Evolutionary conservation across 2,329 filamentous ascomycete genomes (phyloP).

Genomic region (Aspergillus sp.): DNA sequence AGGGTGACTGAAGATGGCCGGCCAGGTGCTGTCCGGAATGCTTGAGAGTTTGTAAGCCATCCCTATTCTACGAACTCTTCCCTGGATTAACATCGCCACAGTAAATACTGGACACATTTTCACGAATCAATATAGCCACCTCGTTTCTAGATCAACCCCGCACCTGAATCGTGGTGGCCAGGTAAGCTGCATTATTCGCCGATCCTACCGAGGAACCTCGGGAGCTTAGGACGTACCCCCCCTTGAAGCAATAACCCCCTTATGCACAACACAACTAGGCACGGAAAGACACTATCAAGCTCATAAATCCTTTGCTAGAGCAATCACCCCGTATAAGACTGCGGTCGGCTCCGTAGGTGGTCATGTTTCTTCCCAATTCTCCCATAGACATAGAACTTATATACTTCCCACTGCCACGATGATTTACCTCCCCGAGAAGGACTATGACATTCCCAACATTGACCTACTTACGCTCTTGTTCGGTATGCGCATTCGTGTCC

Average conservation of each 20-base stretch:
- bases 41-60: background rate
- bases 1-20: background rate
- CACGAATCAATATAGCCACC: background rate
- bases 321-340: background rate
- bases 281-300: too few species aligned
- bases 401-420: background rate
- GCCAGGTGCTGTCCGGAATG: background rate
- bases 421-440: slow-evolving; percentile 15
- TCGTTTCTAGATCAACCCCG: background rate
- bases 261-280: too few species aligned
- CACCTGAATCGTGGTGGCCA: background rate
- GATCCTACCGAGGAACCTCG: slow-evolving; percentile 1
- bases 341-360: background rate
- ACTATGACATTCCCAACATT: slow-evolving; percentile 11
- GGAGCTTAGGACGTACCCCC: background rate
- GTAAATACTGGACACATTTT: too few species aligned
- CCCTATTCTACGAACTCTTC: too few species aligned
- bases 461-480: slow-evolving; percentile 12
- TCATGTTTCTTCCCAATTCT: background rate
- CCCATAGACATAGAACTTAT: background rate
- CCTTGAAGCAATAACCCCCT: too few species aligned
- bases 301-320: too few species aligned
- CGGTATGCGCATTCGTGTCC: slow-evolving; percentile 1
- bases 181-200: background rate
- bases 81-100: too few species aligned